These are phyloP conservation scores for Tolypocladium inflatum DNA, from an alignment of 2,329 filamentous ascomycete genomes.

Conservation along the genomic window DNA sequence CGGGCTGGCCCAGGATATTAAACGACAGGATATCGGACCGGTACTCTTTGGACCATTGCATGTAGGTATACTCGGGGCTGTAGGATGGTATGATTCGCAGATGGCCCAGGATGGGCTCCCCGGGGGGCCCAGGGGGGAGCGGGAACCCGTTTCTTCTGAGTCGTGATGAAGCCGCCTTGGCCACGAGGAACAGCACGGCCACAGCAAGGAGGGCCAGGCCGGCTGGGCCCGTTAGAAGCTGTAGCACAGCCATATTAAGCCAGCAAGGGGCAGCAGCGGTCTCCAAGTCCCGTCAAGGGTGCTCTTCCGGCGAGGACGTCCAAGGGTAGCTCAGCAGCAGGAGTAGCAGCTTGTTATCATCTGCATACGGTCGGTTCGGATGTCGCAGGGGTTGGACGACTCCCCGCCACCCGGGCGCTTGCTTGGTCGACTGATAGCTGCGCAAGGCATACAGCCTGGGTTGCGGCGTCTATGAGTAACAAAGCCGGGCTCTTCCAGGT, in stretches of 20 bases:
- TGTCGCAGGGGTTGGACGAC: not conserved
- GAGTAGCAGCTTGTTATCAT: not conserved
- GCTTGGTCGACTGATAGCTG: not conserved
- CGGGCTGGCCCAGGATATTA: constrained; percentile 21
- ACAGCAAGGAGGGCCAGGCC: constrained; percentile 2
- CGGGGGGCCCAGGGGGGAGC: constrained; percentile 22
- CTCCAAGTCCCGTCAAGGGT: not conserved
- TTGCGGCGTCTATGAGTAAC: not conserved
- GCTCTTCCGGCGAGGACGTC: not conserved
- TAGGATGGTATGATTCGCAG: constrained; percentile 28
- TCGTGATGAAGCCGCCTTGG: not conserved
- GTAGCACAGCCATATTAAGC: constrained; percentile 1
- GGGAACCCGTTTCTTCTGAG: constrained; percentile 6
- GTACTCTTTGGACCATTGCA: constrained; percentile 36
- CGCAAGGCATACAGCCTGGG: not conserved
- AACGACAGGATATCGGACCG: constrained; percentile 26
- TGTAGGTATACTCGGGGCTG: constrained; percentile 20
- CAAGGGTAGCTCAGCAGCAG: not conserved
- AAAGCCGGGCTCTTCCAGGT: not conserved
- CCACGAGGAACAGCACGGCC: constrained; percentile 4
- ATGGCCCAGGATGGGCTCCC: constrained; percentile 32
- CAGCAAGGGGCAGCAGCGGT: not conserved
- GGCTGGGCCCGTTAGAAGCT: not conserved
- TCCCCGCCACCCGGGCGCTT: not conserved
- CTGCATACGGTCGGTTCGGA: not conserved